Evolutionary conservation across 352 stramenopile species (phyloP).

Genomic region (Phytophthora capsici): DNA sequence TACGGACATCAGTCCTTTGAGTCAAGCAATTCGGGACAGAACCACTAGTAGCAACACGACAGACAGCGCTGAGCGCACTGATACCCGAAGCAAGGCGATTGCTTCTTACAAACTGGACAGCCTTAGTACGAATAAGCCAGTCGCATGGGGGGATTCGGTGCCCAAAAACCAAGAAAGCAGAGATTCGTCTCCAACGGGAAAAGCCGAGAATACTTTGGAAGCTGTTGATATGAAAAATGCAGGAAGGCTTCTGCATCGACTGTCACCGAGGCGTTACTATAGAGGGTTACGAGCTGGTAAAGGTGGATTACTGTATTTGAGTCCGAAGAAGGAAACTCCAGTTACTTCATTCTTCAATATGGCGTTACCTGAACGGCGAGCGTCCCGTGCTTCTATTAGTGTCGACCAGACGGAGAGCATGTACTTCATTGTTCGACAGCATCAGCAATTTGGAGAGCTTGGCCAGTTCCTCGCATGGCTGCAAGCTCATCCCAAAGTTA

Average conservation of each 20-base stretch:
- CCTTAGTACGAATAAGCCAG: constrained; percentile 16
- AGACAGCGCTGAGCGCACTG: neutral
- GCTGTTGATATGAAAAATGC: constrained; percentile 19
- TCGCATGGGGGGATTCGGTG: constrained; percentile 25
- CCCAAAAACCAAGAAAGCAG: constrained; percentile 16
- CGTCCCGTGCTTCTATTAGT: neutral
- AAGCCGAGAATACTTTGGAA: constrained; percentile 7
- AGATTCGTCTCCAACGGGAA: neutral
- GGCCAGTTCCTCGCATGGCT: constrained; percentile 56
- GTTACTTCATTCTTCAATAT: constrained; percentile 18
- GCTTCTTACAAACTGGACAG: constrained; percentile 25
- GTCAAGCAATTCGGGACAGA: constrained; percentile 18
- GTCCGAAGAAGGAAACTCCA: constrained; percentile 22
- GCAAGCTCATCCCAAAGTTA: constrained; percentile 43
- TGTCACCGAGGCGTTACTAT: constrained; percentile 35
- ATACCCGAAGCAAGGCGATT: neutral
- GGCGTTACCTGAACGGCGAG: constrained; percentile 21
- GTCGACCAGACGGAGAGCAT: constrained; percentile 9
- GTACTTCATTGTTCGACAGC: constrained; percentile 16
- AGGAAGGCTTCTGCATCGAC: constrained; percentile 30
- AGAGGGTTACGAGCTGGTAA: constrained; percentile 18
- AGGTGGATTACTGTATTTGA: constrained; percentile 9
- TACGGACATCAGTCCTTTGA: constrained; percentile 20
- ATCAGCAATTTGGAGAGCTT: constrained; percentile 54
- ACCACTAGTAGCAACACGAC: neutral